These are phyloP conservation scores for Boletus huronensis DNA, from an alignment of 768 basidiomycete species.

Conservation along the genomic window DNA sequence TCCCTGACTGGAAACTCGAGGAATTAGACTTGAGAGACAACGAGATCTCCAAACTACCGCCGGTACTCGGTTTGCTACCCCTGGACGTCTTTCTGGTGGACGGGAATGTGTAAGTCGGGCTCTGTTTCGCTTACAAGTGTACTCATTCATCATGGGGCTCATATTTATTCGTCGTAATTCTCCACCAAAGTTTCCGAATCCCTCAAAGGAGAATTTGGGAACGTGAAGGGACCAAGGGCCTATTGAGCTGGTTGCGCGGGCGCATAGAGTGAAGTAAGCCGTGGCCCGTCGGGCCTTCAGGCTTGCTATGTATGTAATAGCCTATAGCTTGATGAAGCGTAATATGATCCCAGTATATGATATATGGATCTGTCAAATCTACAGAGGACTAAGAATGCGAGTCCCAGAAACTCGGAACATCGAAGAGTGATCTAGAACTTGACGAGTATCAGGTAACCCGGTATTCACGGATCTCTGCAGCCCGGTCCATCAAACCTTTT, in stretches of 20 bases:
- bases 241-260: conserved; percentile 75
- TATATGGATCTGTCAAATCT: not conserved
- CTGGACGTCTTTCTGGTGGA: conserved; percentile 82
- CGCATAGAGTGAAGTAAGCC: conserved; percentile 51
- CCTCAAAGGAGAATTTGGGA: conserved; percentile 83
- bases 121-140: not conserved
- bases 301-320: conserved; percentile 2
- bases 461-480: no score
- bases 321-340: not conserved
- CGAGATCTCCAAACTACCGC: conserved; percentile 64
- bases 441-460: no score
- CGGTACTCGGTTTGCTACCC: conserved; percentile 70
- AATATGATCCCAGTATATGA: not conserved
- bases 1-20: conserved; percentile 71
- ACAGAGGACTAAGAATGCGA: not conserved
- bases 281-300: not conserved
- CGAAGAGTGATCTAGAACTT: not conserved
- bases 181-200: conserved; percentile 66
- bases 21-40: conserved; percentile 83
- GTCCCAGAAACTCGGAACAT: not conserved
- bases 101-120: conserved; percentile 71
- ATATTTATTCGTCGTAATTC: not conserved
- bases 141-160: not conserved
- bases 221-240: conserved; percentile 78
- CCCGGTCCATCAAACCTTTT: no score